phyloP scores from a whole-genome alignment of 2,329 filamentous ascomycete species.

The Bipolaris zeicola region DNA sequence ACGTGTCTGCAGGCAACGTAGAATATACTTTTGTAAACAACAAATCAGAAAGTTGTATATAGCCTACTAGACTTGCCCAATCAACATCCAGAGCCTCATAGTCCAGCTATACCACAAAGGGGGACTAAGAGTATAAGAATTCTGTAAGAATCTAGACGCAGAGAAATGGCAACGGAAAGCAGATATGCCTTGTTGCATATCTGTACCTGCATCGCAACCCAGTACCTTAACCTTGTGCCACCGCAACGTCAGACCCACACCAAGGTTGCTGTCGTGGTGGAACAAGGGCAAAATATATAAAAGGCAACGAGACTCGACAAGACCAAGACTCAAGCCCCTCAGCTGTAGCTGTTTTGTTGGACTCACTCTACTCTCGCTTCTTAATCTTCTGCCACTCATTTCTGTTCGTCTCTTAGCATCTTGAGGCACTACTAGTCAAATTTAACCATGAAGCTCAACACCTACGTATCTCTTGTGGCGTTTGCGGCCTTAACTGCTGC shows the following conservation, averaged over 20 bases:
- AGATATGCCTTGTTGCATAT: conserved; percentile 28
- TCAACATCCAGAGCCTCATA: neutral
- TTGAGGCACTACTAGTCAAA: neutral
- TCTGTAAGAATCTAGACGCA: neutral
- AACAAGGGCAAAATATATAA: conserved; percentile 18
- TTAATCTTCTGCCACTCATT: conserved; percentile 13
- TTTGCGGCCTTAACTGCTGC: conserved; percentile 18
- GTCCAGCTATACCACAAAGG: neutral
- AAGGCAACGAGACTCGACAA: conserved; percentile 8
- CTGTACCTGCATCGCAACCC: conserved; percentile 20
- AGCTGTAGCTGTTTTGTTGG: conserved; percentile 14
- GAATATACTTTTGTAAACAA: too few species aligned
- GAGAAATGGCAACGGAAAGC: conserved; percentile 18
- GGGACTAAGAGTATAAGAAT: neutral
- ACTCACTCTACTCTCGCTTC: conserved; percentile 21
- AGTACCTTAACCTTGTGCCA: conserved; percentile 10
- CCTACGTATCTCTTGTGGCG: conserved; percentile 18
- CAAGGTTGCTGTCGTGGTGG: conserved; percentile 7
- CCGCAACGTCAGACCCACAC: conserved; percentile 1
- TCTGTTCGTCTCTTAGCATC: neutral
- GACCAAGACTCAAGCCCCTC: conserved; percentile 3
- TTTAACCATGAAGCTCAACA: conserved; percentile 29
- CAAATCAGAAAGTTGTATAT: too few species aligned
- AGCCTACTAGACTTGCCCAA: neutral
- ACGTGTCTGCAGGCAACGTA: neutral